Conservation (phyloP, 208 protist genomes). For the Angomonas desouzai region DNA sequence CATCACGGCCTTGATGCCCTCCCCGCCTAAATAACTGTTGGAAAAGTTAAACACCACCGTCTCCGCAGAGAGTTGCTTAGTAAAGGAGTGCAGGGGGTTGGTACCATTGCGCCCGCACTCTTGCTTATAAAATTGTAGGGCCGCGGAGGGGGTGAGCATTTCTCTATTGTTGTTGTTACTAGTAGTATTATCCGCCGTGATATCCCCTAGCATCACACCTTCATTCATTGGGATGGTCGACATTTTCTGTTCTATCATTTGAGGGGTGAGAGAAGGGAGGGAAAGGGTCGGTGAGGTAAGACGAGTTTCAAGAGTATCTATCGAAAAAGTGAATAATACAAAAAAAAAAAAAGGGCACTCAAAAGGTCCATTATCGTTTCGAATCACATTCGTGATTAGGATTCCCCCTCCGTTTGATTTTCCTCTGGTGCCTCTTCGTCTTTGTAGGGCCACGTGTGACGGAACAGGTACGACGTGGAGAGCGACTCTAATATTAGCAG, state of each 20-base stretch:
- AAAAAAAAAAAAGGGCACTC: too few relatives aligned
- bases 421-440: not conserved
- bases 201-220: too few relatives aligned
- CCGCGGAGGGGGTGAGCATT: constrained; percentile 25
- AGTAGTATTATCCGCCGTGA: not conserved
- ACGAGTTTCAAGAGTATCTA: too few relatives aligned
- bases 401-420: not conserved
- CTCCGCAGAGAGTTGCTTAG: constrained; percentile 48
- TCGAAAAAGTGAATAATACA: too few relatives aligned
- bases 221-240: too few relatives aligned
- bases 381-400: not conserved
- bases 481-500: constrained; percentile 46
- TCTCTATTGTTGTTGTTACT: constrained; percentile 9
- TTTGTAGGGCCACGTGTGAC: constrained; percentile 61
- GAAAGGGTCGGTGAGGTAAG: too few relatives aligned
- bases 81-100: constrained; percentile 47
- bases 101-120: constrained; percentile 30
- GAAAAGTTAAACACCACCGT: constrained; percentile 61
- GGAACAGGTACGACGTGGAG: constrained; percentile 52
- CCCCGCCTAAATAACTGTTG: constrained; percentile 76
- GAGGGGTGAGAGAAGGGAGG: too few relatives aligned
- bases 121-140: constrained; percentile 54
- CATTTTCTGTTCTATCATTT: too few relatives aligned
- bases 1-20: constrained; percentile 65
- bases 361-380: too few relatives aligned